These are phyloP conservation scores for Erucastrum elatum DNA, from an alignment of 345 rosid species.

Conservation along the genomic window DNA sequence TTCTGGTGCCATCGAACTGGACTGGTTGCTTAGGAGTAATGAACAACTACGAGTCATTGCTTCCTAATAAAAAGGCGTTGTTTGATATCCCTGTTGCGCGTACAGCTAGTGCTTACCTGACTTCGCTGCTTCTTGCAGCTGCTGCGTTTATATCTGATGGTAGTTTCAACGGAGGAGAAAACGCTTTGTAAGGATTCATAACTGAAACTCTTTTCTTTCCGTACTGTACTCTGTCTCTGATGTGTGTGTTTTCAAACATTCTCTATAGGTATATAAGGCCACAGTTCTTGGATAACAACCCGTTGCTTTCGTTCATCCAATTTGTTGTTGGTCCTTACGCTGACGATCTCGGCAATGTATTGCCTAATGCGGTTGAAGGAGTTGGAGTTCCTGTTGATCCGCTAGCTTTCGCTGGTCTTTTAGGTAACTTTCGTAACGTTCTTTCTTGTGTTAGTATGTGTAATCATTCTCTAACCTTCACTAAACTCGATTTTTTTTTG, in stretches of 20 bases:
- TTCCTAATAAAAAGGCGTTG: conserved; percentile 81
- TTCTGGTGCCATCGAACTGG: conserved; percentile 93
- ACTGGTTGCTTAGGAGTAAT: conserved; percentile 94
- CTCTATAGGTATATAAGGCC: conserved; percentile 79
- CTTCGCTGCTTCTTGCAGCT: conserved; percentile 70
- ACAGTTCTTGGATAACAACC: conserved; percentile 86
- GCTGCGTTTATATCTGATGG: conserved; percentile 82
- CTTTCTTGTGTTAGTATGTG: not conserved
- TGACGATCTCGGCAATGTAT: conserved; percentile 87
- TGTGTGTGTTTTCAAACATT: not conserved
- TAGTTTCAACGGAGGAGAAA: conserved; percentile 89
- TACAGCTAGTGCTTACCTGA: conserved; percentile 84
- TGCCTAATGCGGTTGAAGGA: conserved; percentile 93
- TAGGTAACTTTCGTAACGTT: conserved; percentile 46
- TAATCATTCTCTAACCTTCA: not conserved
- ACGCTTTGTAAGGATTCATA: conserved; percentile 70
- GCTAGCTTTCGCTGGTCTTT: conserved; percentile 92
- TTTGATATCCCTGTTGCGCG: conserved; percentile 91
- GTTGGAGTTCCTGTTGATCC: conserved; percentile 95
- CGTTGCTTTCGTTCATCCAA: conserved; percentile 80
- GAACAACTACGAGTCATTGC: conserved; percentile 87
- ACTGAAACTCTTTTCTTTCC: not conserved
- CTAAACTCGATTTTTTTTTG: too few species aligned
- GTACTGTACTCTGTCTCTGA: not conserved
- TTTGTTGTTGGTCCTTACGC: conserved; percentile 84